Base-by-base conservation (phyloP, 805 yeast species). In the Babjeviella inositovora region DNA sequence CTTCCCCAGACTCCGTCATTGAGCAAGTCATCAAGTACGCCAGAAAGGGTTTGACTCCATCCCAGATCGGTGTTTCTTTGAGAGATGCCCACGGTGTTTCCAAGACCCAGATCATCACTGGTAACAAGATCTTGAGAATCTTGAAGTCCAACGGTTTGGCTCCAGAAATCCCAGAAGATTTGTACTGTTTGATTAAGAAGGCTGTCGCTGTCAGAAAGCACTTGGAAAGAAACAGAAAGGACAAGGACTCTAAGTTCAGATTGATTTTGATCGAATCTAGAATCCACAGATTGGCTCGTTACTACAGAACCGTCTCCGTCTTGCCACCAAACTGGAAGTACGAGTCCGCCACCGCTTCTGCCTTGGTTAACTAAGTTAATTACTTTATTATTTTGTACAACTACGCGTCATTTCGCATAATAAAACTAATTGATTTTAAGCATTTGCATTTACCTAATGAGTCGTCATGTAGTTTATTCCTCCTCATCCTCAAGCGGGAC, bases 1-100 rank as follows among this genome's bases (percentile, higher is more conserved):
- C 81, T 50, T 69, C 95, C 34, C 61, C 93, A 43, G 96, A 85
- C 42, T 76, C 82, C 42, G 92, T 90, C 52, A 82, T 85, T 63
- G 98, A 90, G 69, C 95, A 84, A 70, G 73, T 87, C 69, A 62
- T 76, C 85, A 90, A 90, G 79, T 82, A 85, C 70, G 98, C 99
- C 57, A 85, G 96, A 71, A 90, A 90, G 75, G 99, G 99, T 85
- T 69, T 85, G 57, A 81, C 97, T 45, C 99, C 99, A 51, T 90
- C 99, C 50, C 94, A 84, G 66, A 90, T 90, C 41, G 98, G 99
- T 81, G 98, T 90, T 55, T 65, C 84, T 52, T 80, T 90, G 61
- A 84, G 99, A 74, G 99, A 90, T 69, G 90, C 97, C 49, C 97
- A 90, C 72, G 99, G 99, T 68, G 97, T 90, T 50, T 74, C 95